phyloP scores from a whole-genome alignment of 2,329 filamentous ascomycete genomes.

The Neophaeococcomyces mojaviensis region DNA sequence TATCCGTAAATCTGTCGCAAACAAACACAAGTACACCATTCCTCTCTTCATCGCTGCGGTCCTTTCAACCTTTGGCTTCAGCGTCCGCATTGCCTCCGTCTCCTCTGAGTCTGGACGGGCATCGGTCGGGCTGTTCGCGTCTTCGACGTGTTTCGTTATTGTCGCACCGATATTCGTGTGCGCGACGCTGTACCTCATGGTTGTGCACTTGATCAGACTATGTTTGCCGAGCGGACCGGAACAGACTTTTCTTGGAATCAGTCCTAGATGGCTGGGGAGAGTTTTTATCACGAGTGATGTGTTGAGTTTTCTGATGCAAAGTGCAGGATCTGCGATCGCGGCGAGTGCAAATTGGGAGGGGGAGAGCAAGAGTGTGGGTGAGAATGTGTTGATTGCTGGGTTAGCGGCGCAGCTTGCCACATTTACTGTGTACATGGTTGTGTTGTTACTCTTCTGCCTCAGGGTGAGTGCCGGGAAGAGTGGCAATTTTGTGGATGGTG shows the following conservation, averaged over 20 bases:
- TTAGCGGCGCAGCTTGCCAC: conserved; percentile 25
- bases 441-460: conserved; percentile 20
- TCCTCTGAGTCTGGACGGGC: conserved; percentile 25
- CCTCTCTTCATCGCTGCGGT: conserved; percentile 37
- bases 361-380: conserved; percentile 15
- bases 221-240: conserved; percentile 26
- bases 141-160: conserved; percentile 37
- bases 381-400: conserved; percentile 21
- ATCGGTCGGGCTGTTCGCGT: conserved; percentile 32
- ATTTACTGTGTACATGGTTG: conserved; percentile 24
- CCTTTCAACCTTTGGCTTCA: conserved; percentile 39
- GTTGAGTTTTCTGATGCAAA: conserved; percentile 40
- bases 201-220: conserved; percentile 40
- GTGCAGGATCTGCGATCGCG: conserved; percentile 38
- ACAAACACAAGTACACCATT: conserved; percentile 33
- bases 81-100: conserved; percentile 32
- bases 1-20: conserved; percentile 23
- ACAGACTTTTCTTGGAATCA: conserved; percentile 29
- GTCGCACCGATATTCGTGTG: conserved; percentile 44
- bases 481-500: not conserved
- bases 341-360: conserved; percentile 39
- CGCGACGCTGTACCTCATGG: conserved; percentile 46
- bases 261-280: conserved; percentile 35
- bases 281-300: conserved; percentile 43
- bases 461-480: conserved; percentile 17